Percentiles rank a stretch among this genome's conserved stretches.
Evolutionary conservation across 1,284 basidiomycete species (phyloP).

Genomic region (Pyrrhoderma lamaoense): DNA sequence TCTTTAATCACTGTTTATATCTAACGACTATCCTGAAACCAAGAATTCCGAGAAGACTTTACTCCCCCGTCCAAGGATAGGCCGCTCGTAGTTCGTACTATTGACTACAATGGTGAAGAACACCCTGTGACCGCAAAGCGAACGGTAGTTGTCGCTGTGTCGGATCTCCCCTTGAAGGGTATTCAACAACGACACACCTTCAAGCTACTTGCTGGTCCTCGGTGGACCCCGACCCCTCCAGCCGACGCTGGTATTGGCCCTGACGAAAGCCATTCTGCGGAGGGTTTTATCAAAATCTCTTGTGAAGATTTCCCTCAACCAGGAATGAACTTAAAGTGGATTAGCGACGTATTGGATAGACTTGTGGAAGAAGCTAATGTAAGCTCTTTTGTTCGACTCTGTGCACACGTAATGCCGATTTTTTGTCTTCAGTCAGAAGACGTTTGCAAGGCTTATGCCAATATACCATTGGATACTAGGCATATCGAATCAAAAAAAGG

Average conservation of each 20-base stretch:
- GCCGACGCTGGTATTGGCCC: conserved; percentile 51
- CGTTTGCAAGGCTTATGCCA: neutral
- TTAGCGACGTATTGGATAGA: conserved; percentile 69
- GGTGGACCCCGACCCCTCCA: conserved; percentile 74
- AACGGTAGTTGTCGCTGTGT: conserved; percentile 64
- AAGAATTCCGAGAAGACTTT: conserved; percentile 74
- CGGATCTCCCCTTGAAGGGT: conserved; percentile 57
- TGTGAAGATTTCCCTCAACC: conserved; percentile 76
- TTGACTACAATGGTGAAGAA: conserved; percentile 69
- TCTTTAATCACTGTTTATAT: neutral
- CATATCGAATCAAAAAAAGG: conserved; percentile 11
- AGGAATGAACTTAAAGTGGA: conserved; percentile 82
- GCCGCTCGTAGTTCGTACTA: conserved; percentile 65
- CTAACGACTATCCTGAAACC: conserved; percentile 12
- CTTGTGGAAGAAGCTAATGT: conserved; percentile 76
- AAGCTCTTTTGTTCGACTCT: conserved; percentile 22
- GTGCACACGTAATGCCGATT: conserved; percentile 6
- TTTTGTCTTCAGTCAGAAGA: neutral
- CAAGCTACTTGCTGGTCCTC: conserved; percentile 74
- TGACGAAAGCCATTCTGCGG: conserved; percentile 39
- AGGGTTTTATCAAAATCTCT: conserved; percentile 80
- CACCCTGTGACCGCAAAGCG: conserved; percentile 68
- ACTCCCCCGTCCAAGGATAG: conserved; percentile 48
- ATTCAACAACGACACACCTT: conserved; percentile 65
- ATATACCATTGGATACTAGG: conserved; percentile 14